These are phyloP conservation scores for Solanum appendiculatum DNA, from an alignment of 257 asterid species.

Conservation along the genomic window DNA sequence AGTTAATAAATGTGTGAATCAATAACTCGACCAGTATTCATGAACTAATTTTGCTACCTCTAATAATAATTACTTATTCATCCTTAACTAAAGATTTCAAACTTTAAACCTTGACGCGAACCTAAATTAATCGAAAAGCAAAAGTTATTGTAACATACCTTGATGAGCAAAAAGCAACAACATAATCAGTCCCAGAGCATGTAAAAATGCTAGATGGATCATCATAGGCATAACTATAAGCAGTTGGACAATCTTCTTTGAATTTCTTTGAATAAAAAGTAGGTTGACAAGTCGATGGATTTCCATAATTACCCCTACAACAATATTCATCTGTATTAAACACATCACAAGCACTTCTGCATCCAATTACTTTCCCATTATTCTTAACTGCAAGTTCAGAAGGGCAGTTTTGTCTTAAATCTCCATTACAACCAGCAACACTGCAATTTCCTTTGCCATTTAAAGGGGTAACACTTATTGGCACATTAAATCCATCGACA, in stretches of 20 bases:
- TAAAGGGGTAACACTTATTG: conserved; percentile 55
- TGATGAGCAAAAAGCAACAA: conserved; percentile 58
- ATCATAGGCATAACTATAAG: conserved; percentile 93
- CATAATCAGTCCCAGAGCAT: conserved; percentile 60
- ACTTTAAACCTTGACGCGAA: background rate
- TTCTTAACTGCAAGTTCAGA: conserved; percentile 44
- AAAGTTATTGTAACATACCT: conserved; percentile 23
- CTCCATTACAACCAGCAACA: conserved; percentile 65
- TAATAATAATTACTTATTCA: background rate
- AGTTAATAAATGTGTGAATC: background rate
- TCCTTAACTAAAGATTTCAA: background rate
- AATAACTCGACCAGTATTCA: background rate
- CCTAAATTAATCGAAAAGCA: background rate
- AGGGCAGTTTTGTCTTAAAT: conserved; percentile 57
- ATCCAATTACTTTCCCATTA: conserved; percentile 45
- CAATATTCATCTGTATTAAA: conserved; percentile 84
- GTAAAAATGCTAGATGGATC: conserved; percentile 79
- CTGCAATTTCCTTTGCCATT: conserved; percentile 74
- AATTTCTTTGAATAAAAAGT: conserved; percentile 65
- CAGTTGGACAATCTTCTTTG: conserved; percentile 66
- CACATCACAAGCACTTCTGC: conserved; percentile 88
- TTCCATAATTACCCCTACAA: conserved; percentile 66
- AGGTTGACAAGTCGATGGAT: conserved; percentile 66
- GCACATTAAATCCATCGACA: conserved; percentile 87
- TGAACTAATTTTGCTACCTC: no score